Base-by-base conservation (phyloP, 768 basidiomycete species). In the Hydnomerulius pinastri region DNA sequence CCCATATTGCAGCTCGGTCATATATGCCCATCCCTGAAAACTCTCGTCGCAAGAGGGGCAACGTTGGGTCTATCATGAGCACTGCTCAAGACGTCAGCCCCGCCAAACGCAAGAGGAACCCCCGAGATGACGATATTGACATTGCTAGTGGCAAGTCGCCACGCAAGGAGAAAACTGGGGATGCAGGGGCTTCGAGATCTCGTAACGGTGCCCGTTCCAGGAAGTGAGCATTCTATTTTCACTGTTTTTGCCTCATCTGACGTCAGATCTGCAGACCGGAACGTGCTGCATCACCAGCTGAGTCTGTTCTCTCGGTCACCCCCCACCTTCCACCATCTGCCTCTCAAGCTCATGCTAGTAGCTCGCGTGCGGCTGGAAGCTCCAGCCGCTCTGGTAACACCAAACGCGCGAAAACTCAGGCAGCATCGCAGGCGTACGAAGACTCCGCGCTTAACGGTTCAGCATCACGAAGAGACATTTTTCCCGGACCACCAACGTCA, bases 261-360 rank as follows among this genome's bases (percentile, higher is more conserved):
- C 46, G 4, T 47, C 17, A 30, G 37, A 46, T 32, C 44, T 39
- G 25, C 58, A 88, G 86, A 66, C 73, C 67, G 24, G 86, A 89
- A 59, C 83, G 87, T 43, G 78, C 76, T 11, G 71, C 74, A 21
- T 90, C 88, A 2, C 88, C 88, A 6, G 77, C 87, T 11, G 88
- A 90, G 60, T 91, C 88, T 8, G 61, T 88, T 29, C 72, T 85
- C 36, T 90, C 88, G 1, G 78, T 83, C 62, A 81, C 79, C n/a
- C 86, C 85, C 24, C 86, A 88, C 57, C 67, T 80, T 45, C 79
- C 74, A 20, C 64, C 70, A 21, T 72, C 73, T 35, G 63, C 58
- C 8, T 28, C 59, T n/a, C 72, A 65, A 48, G 47, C 61, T 46
- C 63, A 57, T 33, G 46, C 65, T 33, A 55, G 42, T n/a, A 56